Percentiles rank a stretch among this genome's conserved stretches.
These are phyloP conservation scores for Zygosaccharomyces rouxii DNA, from an alignment of 805 yeast genomes.

Conservation along the genomic window DNA sequence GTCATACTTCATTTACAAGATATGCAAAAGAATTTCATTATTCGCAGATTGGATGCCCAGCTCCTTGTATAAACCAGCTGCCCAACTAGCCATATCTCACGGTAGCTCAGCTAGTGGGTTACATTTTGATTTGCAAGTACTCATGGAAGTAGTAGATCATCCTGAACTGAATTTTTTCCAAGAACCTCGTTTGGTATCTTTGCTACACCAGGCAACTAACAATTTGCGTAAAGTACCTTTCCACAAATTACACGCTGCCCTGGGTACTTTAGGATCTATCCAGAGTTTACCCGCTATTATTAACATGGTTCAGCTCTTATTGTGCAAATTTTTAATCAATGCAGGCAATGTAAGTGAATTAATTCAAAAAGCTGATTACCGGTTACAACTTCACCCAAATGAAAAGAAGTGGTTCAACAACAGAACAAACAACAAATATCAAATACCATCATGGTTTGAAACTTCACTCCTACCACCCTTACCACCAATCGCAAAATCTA, in stretches of 20 bases:
- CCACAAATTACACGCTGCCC: conserved; percentile 18
- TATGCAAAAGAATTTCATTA: conserved; percentile 16
- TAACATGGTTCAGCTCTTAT: conserved; percentile 25
- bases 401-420: conserved; percentile 14
- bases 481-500: conserved; percentile 33
- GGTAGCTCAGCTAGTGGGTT: conserved; percentile 2
- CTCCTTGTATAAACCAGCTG: conserved; percentile 5
- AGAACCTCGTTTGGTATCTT: conserved; percentile 20
- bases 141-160: conserved; percentile 36
- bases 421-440: conserved; percentile 5
- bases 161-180: conserved; percentile 28
- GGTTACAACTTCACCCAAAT: conserved; percentile 3
- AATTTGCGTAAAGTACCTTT: conserved; percentile 13
- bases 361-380: conserved; percentile 6
- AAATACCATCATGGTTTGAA: conserved; percentile 28
- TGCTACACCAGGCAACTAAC: conserved; percentile 21
- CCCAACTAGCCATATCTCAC: conserved; percentile 4
- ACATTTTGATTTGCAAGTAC: conserved; percentile 21
- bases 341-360: conserved; percentile 13
- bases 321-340: conserved; percentile 22
- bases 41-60: conserved; percentile 14
- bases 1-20: conserved; percentile 14
- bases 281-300: conserved; percentile 25
- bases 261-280: conserved; percentile 24
- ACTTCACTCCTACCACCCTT: conserved; percentile 22